These are phyloP conservation scores for Aspergillus fijiensis DNA, from an alignment of 2,329 filamentous ascomycete species.

Conservation along the genomic window DNA sequence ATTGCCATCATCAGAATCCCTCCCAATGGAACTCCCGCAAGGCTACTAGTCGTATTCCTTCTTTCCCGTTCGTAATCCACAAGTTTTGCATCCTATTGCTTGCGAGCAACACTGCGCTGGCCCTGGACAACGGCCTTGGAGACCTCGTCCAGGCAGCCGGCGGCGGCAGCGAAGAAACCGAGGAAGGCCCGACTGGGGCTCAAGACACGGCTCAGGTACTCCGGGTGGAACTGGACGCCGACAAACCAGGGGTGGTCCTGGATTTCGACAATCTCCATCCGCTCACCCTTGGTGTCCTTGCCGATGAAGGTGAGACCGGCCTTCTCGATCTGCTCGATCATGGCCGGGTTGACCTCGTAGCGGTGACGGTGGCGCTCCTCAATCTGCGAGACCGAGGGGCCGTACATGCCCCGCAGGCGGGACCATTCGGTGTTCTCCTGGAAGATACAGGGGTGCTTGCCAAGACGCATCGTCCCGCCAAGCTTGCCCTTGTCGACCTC, in stretches of 20 bases:
- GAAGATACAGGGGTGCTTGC: constrained; percentile 72
- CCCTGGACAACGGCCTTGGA: constrained; percentile 25
- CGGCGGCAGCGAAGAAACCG: constrained; percentile 78
- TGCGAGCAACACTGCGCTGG: constrained; percentile 18
- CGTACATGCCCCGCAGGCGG: constrained; percentile 73
- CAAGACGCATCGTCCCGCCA: constrained; percentile 85
- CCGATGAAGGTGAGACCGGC: constrained; percentile 74
- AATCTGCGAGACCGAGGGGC: constrained; percentile 50
- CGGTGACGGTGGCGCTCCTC: constrained; percentile 81
- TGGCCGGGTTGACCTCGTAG: constrained; percentile 85
- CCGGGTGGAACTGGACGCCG: constrained; percentile 84
- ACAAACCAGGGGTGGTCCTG: constrained; percentile 83
- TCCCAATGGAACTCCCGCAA: background rate
- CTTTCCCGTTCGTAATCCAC: background rate
- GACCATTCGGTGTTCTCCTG: constrained; percentile 75
- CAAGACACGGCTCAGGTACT: constrained; percentile 76
- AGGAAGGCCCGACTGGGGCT: constrained; percentile 74
- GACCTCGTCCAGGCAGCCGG: constrained; percentile 60
- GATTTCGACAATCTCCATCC: constrained; percentile 82
- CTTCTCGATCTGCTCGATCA: constrained; percentile 66
- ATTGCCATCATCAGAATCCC: background rate
- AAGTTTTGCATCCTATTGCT: constrained; percentile 3
- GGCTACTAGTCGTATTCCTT: background rate
- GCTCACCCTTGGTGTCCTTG: constrained; percentile 73
- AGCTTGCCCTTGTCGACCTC: constrained; percentile 74